Evolutionary conservation across 352 stramenopile species (phyloP), one percentile per base, ranked within the genome.

Genomic region (Pythium coloratum): DNA sequence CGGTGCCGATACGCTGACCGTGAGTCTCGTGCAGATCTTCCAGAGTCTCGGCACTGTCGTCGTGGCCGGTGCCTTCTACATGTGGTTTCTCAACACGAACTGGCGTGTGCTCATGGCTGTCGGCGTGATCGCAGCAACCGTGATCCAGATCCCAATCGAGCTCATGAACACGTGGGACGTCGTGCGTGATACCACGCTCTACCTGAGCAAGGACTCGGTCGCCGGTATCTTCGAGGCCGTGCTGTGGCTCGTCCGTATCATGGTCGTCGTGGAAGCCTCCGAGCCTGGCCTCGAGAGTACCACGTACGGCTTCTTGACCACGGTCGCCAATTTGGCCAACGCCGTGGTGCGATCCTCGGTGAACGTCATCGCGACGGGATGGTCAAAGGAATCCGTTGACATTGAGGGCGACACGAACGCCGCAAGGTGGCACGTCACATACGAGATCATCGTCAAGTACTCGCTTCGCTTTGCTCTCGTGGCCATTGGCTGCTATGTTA

Each of bases 61-160:
- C 5, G 68, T 63, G 10, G 38, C 62, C 5, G 62, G 49, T 10
- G 50, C 28, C 0, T 36, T 74, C 16, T 62, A 56, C 51, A 28
- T 63, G 1, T 67, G 62, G 55, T 74, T 66, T 32, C 68, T 74
- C 50, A 74, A 74, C 58, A 70, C 62, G 3, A 74, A 74, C 58
- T 74, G 68, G 68, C 67, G 62, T 16, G 55, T 69, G 14, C 47
- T 69, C n/a, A 28, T 63, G n/a, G 34, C 68, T 16, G 47, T 28
- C 0, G 50, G 55, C 34, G 59, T 70, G 16, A 32, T 36, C 10
- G 63, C 64, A 24, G 67, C 60, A 3, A 30, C 62, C 4, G 20
- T 74, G 4, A 13, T 74, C 51, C 28, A 55, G 44, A 10, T 66
- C 7, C 57, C 58, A 20, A 51, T 74, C 42, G 62, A 70, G 36